These are phyloP conservation scores for Sporobolus alterniflorus DNA, from an alignment of 202 grass and related monocot genomes.

Conservation along the genomic window DNA sequence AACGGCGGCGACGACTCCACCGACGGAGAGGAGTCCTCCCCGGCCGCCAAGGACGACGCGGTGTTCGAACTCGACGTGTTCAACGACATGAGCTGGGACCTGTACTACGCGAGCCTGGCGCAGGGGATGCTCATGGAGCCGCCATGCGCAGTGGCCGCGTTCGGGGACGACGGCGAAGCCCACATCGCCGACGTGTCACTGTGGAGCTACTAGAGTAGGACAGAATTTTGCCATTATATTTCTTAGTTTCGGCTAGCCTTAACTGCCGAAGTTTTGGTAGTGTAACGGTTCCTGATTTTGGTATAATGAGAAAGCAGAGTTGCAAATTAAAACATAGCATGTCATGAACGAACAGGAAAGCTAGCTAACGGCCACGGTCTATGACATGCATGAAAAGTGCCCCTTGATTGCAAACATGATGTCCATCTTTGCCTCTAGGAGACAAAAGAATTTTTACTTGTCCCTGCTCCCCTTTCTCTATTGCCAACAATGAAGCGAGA, in stretches of 20 bases:
- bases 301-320: constrained; percentile 9
- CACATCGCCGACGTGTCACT: constrained; percentile 27
- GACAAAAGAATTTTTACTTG: no score
- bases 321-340: neutral
- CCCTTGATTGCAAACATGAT: no score
- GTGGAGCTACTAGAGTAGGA: constrained; percentile 50
- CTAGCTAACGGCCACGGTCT: neutral
- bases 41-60: neutral
- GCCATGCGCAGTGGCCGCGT: constrained; percentile 7
- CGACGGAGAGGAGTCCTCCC: neutral
- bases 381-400: no score
- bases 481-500: no score
- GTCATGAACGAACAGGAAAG: neutral
- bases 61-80: constrained; percentile 40
- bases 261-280: neutral
- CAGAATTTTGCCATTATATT: neutral
- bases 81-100: constrained; percentile 61
- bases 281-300: constrained; percentile 1
- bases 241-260: neutral
- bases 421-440: neutral
- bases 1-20: neutral
- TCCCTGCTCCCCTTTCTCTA: no score
- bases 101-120: constrained; percentile 80
- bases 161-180: constrained; percentile 11
- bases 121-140: constrained; percentile 74